Conservation (phyloP, 805 yeast genomes). For the Kockiozyma suomiensis region DNA sequence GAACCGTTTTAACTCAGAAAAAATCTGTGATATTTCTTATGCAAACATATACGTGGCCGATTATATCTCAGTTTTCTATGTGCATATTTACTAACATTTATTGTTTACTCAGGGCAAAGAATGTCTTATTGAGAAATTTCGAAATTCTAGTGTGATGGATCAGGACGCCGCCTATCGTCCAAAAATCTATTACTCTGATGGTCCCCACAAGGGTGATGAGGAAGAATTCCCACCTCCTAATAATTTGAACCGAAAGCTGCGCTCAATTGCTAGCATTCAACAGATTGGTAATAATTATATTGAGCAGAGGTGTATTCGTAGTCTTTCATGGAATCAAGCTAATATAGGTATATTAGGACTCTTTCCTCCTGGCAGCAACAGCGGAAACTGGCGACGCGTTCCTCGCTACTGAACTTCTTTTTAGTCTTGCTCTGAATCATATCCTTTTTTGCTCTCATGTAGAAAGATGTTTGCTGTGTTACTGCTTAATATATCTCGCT, state of each 20-base stretch:
- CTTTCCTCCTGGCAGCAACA: conserved; percentile 33
- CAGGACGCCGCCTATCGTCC: conserved; percentile 54
- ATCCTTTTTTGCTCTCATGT: background rate
- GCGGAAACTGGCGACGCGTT: conserved; percentile 30
- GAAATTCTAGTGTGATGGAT: conserved; percentile 55
- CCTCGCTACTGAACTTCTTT: conserved; percentile 7
- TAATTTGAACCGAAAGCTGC: conserved; percentile 41
- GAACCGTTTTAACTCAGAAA: conserved; percentile 52
- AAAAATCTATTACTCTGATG: conserved; percentile 50
- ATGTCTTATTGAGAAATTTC: conserved; percentile 51
- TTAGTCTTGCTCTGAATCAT: background rate
- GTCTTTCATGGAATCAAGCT: background rate
- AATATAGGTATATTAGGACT: conserved; percentile 15
- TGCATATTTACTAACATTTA: background rate
- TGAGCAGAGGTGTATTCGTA: background rate
- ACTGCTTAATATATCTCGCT: background rate
- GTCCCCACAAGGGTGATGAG: conserved; percentile 49
- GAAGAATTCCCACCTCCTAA: conserved; percentile 48
- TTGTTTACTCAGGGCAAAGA: conserved; percentile 49
- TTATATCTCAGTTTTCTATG: background rate
- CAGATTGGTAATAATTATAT: conserved; percentile 37
- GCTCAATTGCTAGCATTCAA: conserved; percentile 43
- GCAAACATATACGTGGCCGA: conserved; percentile 47
- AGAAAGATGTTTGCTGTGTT: background rate
- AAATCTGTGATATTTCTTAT: conserved; percentile 54